Conservation (phyloP, 2,329 filamentous ascomycete genomes). For the Aspergillus glaucus region DNA sequence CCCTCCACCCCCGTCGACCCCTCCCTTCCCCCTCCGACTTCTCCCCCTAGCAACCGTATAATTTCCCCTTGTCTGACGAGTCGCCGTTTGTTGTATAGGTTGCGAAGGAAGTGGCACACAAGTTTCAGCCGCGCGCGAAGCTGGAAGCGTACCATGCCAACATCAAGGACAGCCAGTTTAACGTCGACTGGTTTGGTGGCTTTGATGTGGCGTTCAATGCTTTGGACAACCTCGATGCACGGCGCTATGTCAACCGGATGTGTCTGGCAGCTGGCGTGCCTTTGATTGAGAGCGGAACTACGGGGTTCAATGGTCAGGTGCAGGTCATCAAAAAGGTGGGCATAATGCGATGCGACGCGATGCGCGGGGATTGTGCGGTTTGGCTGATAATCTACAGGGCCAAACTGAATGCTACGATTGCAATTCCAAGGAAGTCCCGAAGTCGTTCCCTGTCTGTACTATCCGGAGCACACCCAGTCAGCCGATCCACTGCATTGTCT, state of each 20-base stretch:
- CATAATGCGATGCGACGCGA: not conserved
- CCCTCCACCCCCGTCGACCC: constrained; percentile 1
- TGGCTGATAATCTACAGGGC: constrained; percentile 43
- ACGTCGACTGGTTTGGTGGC: constrained; percentile 75
- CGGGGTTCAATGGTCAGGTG: constrained; percentile 95
- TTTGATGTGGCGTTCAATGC: constrained; percentile 94
- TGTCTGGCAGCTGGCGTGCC: constrained; percentile 86
- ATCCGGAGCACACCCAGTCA: constrained; percentile 95
- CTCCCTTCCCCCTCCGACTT: not conserved
- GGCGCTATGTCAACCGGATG: constrained; percentile 96
- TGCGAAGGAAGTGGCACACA: constrained; percentile 82
- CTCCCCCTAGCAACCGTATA: not conserved
- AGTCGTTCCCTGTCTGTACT: constrained; percentile 92
- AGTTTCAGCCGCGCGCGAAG: constrained; percentile 82
- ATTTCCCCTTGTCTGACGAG: not conserved
- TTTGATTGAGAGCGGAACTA: constrained; percentile 92
- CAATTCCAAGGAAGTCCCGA: constrained; percentile 79
- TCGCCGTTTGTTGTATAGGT: constrained; percentile 50
- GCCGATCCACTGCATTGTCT: constrained; percentile 97
- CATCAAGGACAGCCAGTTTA: constrained; percentile 85
- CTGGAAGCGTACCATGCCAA: constrained; percentile 88
- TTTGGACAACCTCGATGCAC: constrained; percentile 87
- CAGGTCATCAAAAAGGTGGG: constrained; percentile 81
- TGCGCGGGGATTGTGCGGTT: not conserved
- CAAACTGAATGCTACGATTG: constrained; percentile 96